Conservation (phyloP, 140 eudicot genomes). For the Flaveria floridana region DNA sequence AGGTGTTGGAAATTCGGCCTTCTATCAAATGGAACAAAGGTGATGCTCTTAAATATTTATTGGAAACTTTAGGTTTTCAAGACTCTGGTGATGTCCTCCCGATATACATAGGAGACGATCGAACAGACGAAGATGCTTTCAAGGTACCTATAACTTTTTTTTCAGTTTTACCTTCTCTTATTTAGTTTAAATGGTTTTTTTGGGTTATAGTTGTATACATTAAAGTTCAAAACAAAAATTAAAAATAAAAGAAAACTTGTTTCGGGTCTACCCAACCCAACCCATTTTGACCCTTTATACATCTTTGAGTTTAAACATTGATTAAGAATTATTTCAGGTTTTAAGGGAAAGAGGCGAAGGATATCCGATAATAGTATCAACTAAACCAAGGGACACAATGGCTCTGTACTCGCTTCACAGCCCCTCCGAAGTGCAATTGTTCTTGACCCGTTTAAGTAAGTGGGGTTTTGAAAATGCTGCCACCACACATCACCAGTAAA, state of each 20-base stretch:
- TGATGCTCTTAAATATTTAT: conserved; percentile 64
- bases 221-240: not conserved
- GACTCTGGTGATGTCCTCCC: conserved; percentile 58
- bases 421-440: conserved; percentile 66
- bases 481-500: conserved; percentile 5
- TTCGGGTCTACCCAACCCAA: not conserved
- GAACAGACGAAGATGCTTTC: conserved; percentile 93
- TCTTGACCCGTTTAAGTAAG: conserved; percentile 56
- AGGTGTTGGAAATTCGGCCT: conserved; percentile 77
- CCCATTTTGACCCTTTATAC: not conserved
- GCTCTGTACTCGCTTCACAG: conserved; percentile 76
- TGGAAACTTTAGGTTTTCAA: conserved; percentile 64
- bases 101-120: conserved; percentile 79
- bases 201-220: not conserved
- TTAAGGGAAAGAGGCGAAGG: conserved; percentile 56
- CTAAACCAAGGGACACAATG: conserved; percentile 58
- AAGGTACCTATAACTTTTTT: conserved; percentile 43
- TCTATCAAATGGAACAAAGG: conserved; percentile 94
- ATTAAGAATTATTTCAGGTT: conserved; percentile 44
- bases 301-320: not conserved
- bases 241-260: not conserved
- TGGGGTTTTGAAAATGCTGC: conserved; percentile 41
- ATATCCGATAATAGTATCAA: conserved; percentile 61
- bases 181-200: not conserved
- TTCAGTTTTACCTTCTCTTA: not conserved